These are phyloP conservation scores for Begonia fuchsioides DNA, from an alignment of 306 rosid genomes.

Conservation along the genomic window DNA sequence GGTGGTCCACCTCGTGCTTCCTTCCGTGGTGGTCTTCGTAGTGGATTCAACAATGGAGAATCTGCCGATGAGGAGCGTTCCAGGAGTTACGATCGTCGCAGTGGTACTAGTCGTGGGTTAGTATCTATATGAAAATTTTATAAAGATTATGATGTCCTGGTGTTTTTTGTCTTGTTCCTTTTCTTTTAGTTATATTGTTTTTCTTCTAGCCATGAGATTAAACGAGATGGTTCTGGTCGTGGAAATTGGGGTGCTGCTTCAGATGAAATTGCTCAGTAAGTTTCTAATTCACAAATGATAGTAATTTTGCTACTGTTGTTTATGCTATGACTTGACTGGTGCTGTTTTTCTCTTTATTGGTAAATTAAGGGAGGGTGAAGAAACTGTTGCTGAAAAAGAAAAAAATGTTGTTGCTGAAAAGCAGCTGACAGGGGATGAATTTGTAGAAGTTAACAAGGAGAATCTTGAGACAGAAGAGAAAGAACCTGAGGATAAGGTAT, in stretches of 20 bases:
- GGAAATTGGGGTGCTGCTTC: slow-evolving; percentile 41
- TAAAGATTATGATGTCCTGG: no score
- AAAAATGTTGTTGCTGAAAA: slow-evolving; percentile 56
- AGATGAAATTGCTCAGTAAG: slow-evolving; percentile 1
- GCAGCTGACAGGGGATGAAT: slow-evolving; percentile 37
- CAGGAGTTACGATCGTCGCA: slow-evolving; percentile 30
- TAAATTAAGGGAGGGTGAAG: slow-evolving; percentile 37
- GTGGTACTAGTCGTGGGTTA: slow-evolving; percentile 52
- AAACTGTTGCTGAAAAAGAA: slow-evolving; percentile 36
- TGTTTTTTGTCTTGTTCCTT: no score
- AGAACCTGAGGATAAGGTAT: slow-evolving; percentile 77
- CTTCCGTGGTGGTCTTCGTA: slow-evolving; percentile 35
- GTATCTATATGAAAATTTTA: neutral
- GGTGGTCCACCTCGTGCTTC: slow-evolving; percentile 27
- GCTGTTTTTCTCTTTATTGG: neutral
- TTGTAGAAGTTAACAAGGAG: slow-evolving; percentile 53
- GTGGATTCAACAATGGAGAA: slow-evolving; percentile 33
- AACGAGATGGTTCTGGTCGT: slow-evolving; percentile 46
- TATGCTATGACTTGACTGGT: neutral
- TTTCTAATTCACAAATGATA: neutral
- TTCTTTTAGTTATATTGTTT: no score
- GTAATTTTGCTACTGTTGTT: neutral
- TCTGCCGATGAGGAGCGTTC: slow-evolving; percentile 38
- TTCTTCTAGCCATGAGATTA: slow-evolving; percentile 19
- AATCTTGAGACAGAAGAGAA: slow-evolving; percentile 51